These are phyloP conservation scores for Gracilaria gracilis DNA, from an alignment of 23 red algal genomes.

Conservation along the genomic window DNA sequence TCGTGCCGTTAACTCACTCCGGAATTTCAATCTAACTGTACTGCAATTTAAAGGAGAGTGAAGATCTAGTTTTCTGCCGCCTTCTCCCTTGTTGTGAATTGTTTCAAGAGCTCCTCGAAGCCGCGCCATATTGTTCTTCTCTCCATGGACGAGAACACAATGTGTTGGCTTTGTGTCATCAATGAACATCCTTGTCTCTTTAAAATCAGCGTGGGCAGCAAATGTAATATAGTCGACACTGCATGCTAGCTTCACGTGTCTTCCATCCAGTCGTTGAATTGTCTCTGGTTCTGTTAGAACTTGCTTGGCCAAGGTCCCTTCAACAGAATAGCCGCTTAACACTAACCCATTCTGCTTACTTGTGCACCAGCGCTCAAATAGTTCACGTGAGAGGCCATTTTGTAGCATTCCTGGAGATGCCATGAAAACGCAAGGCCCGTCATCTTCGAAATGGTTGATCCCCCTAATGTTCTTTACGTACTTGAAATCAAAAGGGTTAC, in stretches of 20 bases:
- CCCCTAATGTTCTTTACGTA: conserved; percentile 90
- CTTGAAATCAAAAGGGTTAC: conserved; percentile 99
- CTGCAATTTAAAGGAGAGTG: conserved; percentile 89
- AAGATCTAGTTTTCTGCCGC: conserved; percentile 69
- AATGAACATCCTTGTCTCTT: conserved; percentile 94
- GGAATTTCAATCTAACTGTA: conserved; percentile 84
- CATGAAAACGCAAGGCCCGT: conserved; percentile 99
- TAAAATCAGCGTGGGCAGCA: conserved; percentile 98
- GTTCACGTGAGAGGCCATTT: conserved; percentile 85
- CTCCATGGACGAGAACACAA: conserved; percentile 95
- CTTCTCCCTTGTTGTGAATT: conserved; percentile 81
- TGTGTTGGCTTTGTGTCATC: conserved; percentile 83
- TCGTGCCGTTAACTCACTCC: conserved; percentile 81
- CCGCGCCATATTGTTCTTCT: conserved; percentile 92
- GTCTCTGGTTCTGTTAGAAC: conserved; percentile 87
- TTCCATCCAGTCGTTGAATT: conserved; percentile 88
- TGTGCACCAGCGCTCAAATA: conserved; percentile 98
- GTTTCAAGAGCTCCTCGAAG: conserved; percentile 85
- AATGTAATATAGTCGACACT: conserved; percentile 97
- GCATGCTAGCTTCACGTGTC: conserved; percentile 90
- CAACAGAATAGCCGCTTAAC: conserved; percentile 95
- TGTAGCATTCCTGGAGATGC: conserved; percentile 99
- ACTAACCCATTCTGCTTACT: conserved; percentile 91
- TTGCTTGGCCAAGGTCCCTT: conserved; percentile 97
- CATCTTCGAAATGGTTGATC: conserved; percentile 87